phyloP scores from a whole-genome alignment of 2,329 filamentous ascomycete genomes.

The Colletotrichum eleusines region DNA sequence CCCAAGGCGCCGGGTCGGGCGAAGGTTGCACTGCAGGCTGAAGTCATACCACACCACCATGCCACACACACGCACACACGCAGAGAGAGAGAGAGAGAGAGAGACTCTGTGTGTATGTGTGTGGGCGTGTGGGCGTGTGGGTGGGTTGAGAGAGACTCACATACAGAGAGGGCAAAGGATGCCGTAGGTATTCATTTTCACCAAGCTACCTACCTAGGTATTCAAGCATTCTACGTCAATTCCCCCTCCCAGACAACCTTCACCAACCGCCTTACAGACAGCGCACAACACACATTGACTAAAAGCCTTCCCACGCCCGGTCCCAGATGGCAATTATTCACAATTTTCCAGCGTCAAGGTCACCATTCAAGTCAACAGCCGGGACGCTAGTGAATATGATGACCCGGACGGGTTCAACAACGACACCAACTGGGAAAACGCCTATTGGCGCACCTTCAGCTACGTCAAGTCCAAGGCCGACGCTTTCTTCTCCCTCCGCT shows the following conservation, averaged over 20 bases:
- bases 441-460: conserved; percentile 14
- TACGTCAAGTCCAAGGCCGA: conserved; percentile 45
- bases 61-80: background rate
- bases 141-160: no score
- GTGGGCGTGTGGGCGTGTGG: no score
- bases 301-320: background rate
- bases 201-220: no score
- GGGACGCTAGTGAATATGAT: conserved; percentile 42
- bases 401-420: conserved; percentile 34
- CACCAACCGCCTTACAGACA: background rate
- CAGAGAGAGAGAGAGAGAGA: no score
- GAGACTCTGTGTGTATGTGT: no score
- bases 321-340: conserved; percentile 45
- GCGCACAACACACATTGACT: background rate
- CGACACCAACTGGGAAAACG: conserved; percentile 10
- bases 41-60: background rate
- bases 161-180: no score
- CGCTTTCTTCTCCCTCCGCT: conserved; percentile 41
- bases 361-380: conserved; percentile 43
- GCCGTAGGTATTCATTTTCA: no score
- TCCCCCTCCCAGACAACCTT: background rate
- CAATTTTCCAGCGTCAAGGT: conserved; percentile 44
- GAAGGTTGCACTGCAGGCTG: background rate
- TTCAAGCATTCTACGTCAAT: background rate
- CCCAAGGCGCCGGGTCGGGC: background rate